Base-by-base conservation (phyloP, 2,329 filamentous ascomycete genomes). In the Ophiobolus disseminans region DNA sequence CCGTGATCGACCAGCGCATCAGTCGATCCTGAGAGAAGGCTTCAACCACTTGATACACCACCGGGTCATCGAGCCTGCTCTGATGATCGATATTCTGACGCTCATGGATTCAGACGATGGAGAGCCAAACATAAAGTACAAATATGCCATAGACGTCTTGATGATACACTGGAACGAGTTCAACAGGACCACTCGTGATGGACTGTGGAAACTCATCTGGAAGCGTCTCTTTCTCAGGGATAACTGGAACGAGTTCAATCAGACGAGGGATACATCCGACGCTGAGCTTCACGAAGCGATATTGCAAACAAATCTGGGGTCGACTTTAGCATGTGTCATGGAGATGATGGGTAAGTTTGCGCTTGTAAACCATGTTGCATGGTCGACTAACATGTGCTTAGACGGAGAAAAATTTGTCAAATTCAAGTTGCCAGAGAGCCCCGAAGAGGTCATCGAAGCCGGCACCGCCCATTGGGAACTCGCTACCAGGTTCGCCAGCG, bases 141-240 rank as follows among this genome's bases (percentile, higher is more conserved):
- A 84, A 70, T 77, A 88, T 51, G 91, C 91, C 17, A 79, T 96
- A 14, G 77, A 81, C 63, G 79, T 77, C 13, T 72, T 86, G 5
- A 66, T 76, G 50, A 44, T 83, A 76, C 63, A 80, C 77, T 72
- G 81, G 76, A 66, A 84, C 76, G 57, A 81, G 79, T 61, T 79
- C 72, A 61, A 78, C 76, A 58, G 60, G 28, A 66, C 62, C 13
- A 65, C 64, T 17, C 66, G 66, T 55, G 80, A 86, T 20, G 75
- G 79, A 23, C 68, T 81, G 26, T 75, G 83, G 40, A 79, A 77
- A 51, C 73, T 85, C n/a, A 89, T 97, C 54, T 99, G 94, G 94
- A 88, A 94, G 66, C 85, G 94, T 44, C 87, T 91, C 53, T 89
- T 89, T 64, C 82, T 93, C 58, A 85, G 86, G 40, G 92, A 97